Evolutionary conservation across 2,329 filamentous ascomycete genomes (phyloP), one percentile per base, ranked within the genome.

Genomic region (Ophiobolus disseminans): DNA sequence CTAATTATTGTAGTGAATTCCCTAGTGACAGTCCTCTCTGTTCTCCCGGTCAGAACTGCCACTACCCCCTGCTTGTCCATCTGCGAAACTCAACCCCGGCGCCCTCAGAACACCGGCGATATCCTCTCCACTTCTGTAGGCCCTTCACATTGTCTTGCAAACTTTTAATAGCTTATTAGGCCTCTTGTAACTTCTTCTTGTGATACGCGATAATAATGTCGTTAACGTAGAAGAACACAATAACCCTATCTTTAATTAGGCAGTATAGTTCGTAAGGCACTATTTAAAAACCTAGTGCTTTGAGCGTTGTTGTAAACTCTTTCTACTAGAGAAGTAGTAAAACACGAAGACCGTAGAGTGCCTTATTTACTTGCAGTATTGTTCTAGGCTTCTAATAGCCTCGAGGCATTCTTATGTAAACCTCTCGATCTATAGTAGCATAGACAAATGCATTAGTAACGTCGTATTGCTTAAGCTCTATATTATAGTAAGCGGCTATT

Each of bases 201-300:
- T 40, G 3, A n/a, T 54, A 46, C 3, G 17, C 44, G 10, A 54
- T 4, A 5, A 53, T 55, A 22, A 55, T 48, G 16, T 58, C 21
- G 22, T 45, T 14, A 1, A 50, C 30, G 22, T 50, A 50, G 28
- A 50, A 45, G 25, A 50, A 50, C 3, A 45, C 22, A 28, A 45
- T 16, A 14, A 55, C 14, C 28, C 40, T 13, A 9, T 55, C 26
- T 5, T 50, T 50, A 7, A 50, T 40, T 19, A 55, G 26, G 20
- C 22, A 53, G 43, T 35, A 53, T 37, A 16, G 51, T 17, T 55
- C 30, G 1, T 58, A 17, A 2, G 28, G 48, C 13, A 55, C 39
- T 46, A 5, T 1, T 11, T 23, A 10, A 17, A 55, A 55, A 5
- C 35, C 17, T 4, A 48, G n/a, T 21, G 23, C 3, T 1, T 14